phyloP scores from a whole-genome alignment of 805 yeast genomes.

The Candida orba region DNA sequence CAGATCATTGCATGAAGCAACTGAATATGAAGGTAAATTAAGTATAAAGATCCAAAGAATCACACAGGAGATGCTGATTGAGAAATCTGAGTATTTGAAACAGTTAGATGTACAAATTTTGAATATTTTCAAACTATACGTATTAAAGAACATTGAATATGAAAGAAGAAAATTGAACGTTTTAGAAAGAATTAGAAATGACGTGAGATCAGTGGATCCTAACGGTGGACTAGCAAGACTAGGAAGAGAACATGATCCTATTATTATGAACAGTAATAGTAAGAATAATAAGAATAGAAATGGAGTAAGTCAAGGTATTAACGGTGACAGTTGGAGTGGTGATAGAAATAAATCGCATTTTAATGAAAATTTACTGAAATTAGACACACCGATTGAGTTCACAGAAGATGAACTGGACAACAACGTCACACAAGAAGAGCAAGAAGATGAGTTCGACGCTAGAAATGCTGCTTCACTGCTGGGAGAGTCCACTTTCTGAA shows the following conservation, averaged over 20 bases:
- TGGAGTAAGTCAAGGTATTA: slow-evolving; percentile 35
- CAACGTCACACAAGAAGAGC: slow-evolving; percentile 21
- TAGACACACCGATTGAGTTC: slow-evolving; percentile 8
- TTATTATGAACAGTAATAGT: slow-evolving; percentile 3
- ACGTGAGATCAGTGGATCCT: slow-evolving; percentile 66
- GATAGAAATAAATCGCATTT: slow-evolving; percentile 35
- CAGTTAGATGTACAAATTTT: slow-evolving; percentile 53
- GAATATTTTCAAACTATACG: slow-evolving; percentile 47
- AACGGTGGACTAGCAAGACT: slow-evolving; percentile 77
- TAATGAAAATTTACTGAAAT: slow-evolving; percentile 18
- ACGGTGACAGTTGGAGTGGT: slow-evolving; percentile 57
- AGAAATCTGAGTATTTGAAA: slow-evolving; percentile 51
- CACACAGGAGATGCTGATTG: slow-evolving; percentile 78
- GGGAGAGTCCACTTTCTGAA: slow-evolving; percentile 61
- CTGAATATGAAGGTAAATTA: slow-evolving; percentile 66
- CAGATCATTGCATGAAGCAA: slow-evolving; percentile 68
- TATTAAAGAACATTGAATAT: slow-evolving; percentile 70
- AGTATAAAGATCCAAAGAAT: slow-evolving; percentile 74
- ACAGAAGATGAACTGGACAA: slow-evolving; percentile 6
- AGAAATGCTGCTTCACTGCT: slow-evolving; percentile 75
- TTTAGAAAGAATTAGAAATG: slow-evolving; percentile 64
- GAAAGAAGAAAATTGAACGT: slow-evolving; percentile 74
- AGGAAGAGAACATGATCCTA: slow-evolving; percentile 60
- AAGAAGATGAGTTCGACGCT: slow-evolving; percentile 52
- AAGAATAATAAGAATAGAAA: slow-evolving; percentile 7